Base-by-base conservation (phyloP, 192 early-diverging fungal species). In the Coemansia sp. region DNA sequence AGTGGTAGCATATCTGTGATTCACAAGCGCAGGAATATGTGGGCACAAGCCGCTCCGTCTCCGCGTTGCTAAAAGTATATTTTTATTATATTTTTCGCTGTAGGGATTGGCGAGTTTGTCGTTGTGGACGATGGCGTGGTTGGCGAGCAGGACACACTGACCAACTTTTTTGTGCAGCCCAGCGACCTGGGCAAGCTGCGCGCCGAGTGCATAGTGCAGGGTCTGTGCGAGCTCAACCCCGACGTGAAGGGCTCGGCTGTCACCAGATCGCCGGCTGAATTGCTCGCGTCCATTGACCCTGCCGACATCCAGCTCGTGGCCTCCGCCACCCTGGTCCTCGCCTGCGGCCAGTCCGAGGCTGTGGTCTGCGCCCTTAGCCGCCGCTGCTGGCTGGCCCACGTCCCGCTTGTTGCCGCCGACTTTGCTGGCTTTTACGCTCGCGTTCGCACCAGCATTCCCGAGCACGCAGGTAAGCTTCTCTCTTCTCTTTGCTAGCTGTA, bases 111-210 rank as follows among this genome's bases (percentile, higher is more conserved):
- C 25, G 78, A 86, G 25, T 94, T 96, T 70, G 91, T 93, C 1
- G 81, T 99, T 14, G 85, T 97, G 3, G 97, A 99, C 66, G 86
- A 73, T 46, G 79, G 82, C 38, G 47, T 62, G 3, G 93, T 96
- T 6, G 74, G 81, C 6, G 86, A 86, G 29, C 59, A 79, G 25
- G 96, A 96, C 60, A 79, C 91, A 41, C 92, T 90, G 32, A 91
- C 82, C 74, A 98, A 97, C 79, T 99, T 99, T 76, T 99, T 99
- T 69, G 81, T 99, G n/a, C 88, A 87, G 32, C 39, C 73, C 10
- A 79, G 78, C 5, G 83, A 84, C 41, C 68, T 91, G 12, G 95
- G 93, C 11, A 73, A 86, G 65, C 71, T 83, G 27, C 85, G 92
- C 36, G 91, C 93, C 1, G 58, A 92, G 67, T 66, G 70, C 22